These are phyloP conservation scores for Claviceps paspali DNA, from an alignment of 2,329 filamentous ascomycete species.

Conservation along the genomic window DNA sequence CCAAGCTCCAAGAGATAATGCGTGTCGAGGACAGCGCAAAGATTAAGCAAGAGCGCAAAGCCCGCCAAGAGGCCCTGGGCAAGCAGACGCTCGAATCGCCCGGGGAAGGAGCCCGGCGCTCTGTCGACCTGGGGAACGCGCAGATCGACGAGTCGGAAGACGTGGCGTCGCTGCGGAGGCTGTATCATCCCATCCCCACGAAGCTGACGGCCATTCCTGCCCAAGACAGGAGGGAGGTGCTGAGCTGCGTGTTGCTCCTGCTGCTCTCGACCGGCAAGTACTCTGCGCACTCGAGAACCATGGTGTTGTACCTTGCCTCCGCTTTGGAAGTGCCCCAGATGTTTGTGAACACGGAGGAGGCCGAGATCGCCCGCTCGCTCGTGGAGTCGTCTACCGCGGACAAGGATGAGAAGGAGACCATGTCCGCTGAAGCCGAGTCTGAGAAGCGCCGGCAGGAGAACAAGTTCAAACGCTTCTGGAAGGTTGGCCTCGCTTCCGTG, in stretches of 20 bases:
- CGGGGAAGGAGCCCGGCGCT: slow-evolving; percentile 19
- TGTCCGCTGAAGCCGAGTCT: slow-evolving; percentile 64
- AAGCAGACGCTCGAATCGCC: slow-evolving; percentile 20
- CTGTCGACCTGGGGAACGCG: slow-evolving; percentile 25
- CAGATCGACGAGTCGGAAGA: slow-evolving; percentile 21
- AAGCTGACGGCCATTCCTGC: slow-evolving; percentile 40
- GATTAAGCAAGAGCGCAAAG: slow-evolving; percentile 30
- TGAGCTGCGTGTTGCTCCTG: slow-evolving; percentile 57
- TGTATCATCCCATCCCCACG: slow-evolving; percentile 38
- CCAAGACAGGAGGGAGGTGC: slow-evolving; percentile 43
- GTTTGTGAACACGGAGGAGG: slow-evolving; percentile 54
- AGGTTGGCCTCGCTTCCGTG: slow-evolving; percentile 76
- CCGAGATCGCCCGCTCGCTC: slow-evolving; percentile 59
- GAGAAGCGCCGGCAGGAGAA: slow-evolving; percentile 59
- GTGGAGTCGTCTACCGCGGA: slow-evolving; percentile 44
- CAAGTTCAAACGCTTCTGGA: slow-evolving; percentile 62
- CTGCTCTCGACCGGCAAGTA: slow-evolving; percentile 61
- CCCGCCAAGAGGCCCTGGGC: slow-evolving; percentile 27
- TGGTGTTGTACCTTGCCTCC: slow-evolving; percentile 53
- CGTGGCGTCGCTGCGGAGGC: slow-evolving; percentile 28
- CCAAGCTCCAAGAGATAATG: slow-evolving; percentile 53
- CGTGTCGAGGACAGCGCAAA: slow-evolving; percentile 32
- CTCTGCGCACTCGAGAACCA: slow-evolving; percentile 53
- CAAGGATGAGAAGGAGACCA: slow-evolving; percentile 25
- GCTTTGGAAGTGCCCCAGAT: slow-evolving; percentile 47